A percentile compares a stretch with the other conserved stretches of the same genome.
phyloP scores from a whole-genome alignment of 2,329 filamentous ascomycete genomes.

The Sporothrix globosa region DNA sequence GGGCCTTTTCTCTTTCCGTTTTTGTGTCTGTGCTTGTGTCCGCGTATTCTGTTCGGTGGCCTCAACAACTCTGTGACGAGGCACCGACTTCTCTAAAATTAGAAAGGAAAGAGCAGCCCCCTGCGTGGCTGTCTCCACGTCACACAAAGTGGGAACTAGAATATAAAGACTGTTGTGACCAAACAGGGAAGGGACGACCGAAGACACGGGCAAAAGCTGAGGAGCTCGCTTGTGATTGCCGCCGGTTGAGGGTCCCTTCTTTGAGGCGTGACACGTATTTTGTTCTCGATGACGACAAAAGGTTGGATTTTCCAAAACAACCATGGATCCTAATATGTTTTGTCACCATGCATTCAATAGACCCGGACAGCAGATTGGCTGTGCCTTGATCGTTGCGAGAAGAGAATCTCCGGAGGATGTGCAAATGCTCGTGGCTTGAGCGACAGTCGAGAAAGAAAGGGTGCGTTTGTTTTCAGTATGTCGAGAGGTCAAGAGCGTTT shows the following conservation, averaged over 20 bases:
- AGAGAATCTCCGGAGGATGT: neutral
- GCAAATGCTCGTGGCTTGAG: neutral
- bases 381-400: slow-evolving; percentile 5
- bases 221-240: neutral
- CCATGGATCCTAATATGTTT: neutral
- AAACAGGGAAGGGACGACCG: neutral
- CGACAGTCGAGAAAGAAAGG: neutral
- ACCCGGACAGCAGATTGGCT: neutral
- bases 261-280: neutral
- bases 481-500: too few species aligned
- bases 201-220: neutral
- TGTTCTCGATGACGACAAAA: neutral
- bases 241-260: neutral
- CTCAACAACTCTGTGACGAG: neutral
- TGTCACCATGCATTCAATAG: neutral
- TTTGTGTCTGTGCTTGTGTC: neutral
- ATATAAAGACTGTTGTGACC: neutral
- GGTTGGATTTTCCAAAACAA: neutral
- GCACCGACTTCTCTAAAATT: neutral
- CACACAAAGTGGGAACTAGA: neutral
- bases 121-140: neutral
- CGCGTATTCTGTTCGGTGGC: neutral
- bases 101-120: neutral
- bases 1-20: neutral
- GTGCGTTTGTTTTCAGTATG: neutral